Base-by-base conservation (phyloP, 139 green algal genomes). In the Asterochloris sp. region DNA sequence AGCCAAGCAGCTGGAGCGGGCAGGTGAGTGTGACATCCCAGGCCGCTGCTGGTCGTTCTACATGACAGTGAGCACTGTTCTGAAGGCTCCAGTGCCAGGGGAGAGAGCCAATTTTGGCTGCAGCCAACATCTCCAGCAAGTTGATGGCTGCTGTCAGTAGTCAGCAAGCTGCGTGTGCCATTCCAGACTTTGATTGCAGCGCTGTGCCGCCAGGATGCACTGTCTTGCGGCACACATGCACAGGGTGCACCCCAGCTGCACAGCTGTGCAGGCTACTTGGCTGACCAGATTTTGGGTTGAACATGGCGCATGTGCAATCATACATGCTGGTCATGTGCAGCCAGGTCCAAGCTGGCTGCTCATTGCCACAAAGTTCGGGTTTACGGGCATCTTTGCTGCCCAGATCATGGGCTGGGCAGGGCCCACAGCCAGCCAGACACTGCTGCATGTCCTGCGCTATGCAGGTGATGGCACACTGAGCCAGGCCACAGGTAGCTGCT, bases 1-100 rank as follows among this genome's bases (percentile, higher is more conserved):
- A 10, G 94, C 85, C 19, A 96, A 95, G 83, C 85, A 92, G 79
- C 64, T 94, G 83, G 89, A 91, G 28, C 83, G 86, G 66, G 86
- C 86, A 26, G 84, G 82, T 13, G 79, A 83, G 17, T 91, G 81
- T 28, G 85, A 69, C 83, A 90, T 89, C 68, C 78, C 88, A 66
- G 69, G 21, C 9, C 68, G 82, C 38, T 54, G 38, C 38, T 54
- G 38, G 2, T 54, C 6, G 38, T 2, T 54, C 38, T 21, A 81
- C 23, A 60, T n/a, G 16, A 63, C 47, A 27, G 47, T 63, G 23
- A 24, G 69, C 77, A 63, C 54, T 68, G 8, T 60, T 79, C 6
- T 68, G 54, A 8, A 66, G 74, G 74, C 38, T 54, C n/a, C n/a
- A n/a, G n/a, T n/a, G n/a, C 63, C 14, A 69, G 63, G 14, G 63